phyloP scores from a whole-genome alignment of 805 yeast species.

The Candida palmyrensis region DNA sequence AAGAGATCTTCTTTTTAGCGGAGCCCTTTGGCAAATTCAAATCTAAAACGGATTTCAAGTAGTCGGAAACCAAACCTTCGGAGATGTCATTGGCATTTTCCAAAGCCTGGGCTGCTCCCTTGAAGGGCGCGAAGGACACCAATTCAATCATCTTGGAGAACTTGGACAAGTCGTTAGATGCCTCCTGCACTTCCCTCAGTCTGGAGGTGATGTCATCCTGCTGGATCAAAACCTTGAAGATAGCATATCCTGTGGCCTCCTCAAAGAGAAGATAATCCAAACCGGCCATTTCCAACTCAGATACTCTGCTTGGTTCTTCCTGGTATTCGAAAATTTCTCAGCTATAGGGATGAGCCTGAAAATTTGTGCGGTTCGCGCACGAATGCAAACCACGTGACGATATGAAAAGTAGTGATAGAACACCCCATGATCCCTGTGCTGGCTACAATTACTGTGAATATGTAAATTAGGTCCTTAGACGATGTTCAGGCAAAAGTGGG shows the following conservation, averaged over 20 bases:
- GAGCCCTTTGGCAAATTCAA: constrained; percentile 81
- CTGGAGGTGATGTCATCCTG: constrained; percentile 93
- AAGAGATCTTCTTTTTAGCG: constrained; percentile 58
- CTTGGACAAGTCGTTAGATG: constrained; percentile 76
- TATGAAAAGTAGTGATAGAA: too few species aligned
- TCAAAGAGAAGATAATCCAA: constrained; percentile 91
- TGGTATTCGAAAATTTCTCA: background rate
- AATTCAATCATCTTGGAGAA: constrained; percentile 92
- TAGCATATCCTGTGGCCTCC: constrained; percentile 98
- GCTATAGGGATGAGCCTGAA: constrained; percentile 2
- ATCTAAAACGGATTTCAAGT: constrained; percentile 83
- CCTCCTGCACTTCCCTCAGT: constrained; percentile 89
- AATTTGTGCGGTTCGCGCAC: too few species aligned
- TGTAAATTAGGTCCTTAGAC: constrained; percentile 2
- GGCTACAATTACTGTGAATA: too few species aligned
- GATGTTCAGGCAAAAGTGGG: background rate
- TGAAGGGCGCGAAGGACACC: constrained; percentile 95
- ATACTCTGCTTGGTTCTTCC: too few species aligned
- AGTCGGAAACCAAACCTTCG: constrained; percentile 93
- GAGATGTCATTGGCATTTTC: constrained; percentile 97
- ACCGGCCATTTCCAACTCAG: constrained; percentile 63
- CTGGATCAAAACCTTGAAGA: constrained; percentile 88
- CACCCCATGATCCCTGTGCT: too few species aligned
- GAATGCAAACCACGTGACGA: too few species aligned
- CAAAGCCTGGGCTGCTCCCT: constrained; percentile 98